Evolutionary conservation across 2,329 filamentous ascomycete species (phyloP), one percentile per base, ranked within the genome.

Genomic region (Trichoderma sp.): DNA sequence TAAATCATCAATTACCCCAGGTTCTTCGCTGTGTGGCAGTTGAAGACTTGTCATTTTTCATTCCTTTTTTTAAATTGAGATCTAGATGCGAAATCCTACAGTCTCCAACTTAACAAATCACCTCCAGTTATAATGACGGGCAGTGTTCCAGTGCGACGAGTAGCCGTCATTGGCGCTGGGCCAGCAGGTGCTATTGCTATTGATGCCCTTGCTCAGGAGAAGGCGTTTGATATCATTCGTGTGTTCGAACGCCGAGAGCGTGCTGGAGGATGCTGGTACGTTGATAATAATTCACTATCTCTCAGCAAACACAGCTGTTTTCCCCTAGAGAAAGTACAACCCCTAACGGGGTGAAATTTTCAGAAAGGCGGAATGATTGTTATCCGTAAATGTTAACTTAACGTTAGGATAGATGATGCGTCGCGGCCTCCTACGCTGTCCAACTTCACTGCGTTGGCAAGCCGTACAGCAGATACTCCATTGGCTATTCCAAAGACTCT

Each of bases 181-280:
- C 89, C 89, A 7, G 84, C 87, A 3, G 89, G 89, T 3, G 86
- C 87, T 14, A 90, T 90, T 71, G 80, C 88, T 0, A 85, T 89
- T 3, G 88, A 91, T 81, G 88, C 89, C 5, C 79, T 91, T 34
- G 84, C 83, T 30, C 84, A 88, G 76, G 89, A 91, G 77, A 83
- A 88, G 73, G 77, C 81, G 0, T 91, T 91, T 75, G 86, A 90
- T 72, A 78, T 82, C 2, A 88, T 91, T 70, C 84, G 87, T 6
- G 87, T 91, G 0, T 91, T 91, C 76, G 89, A 91, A 76, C 82
- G 89, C 32, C 84, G 88, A 65, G 87, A 89, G 73, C 84, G 83
- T 15, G 82, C 88, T 1, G 89, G 89, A 65, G 89, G 89, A 21
- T 89, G 87, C 70, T 91, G 89, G 89, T 90, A 78, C 78, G 84